A percentile compares a stretch with the other conserved stretches of the same genome.
phyloP scores from a whole-genome alignment of 2,329 filamentous ascomycete genomes.

The Colletotrichum nymphaeae region DNA sequence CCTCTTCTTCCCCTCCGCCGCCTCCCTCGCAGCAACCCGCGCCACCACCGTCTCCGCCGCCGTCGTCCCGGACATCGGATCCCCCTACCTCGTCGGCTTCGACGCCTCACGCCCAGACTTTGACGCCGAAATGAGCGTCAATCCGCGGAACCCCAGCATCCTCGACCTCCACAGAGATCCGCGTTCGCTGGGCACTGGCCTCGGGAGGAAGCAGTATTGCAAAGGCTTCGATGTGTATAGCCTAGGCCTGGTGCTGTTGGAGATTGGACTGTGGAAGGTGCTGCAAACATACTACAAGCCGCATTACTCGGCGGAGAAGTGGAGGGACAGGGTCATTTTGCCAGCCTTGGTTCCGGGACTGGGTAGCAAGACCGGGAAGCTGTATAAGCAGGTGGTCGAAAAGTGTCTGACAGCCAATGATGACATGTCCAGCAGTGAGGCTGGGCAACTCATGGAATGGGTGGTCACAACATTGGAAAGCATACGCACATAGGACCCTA shows the following conservation, averaged over 20 bases:
- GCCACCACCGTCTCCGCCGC: conserved; percentile 49
- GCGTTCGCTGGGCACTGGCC: conserved; percentile 50
- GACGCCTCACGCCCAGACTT: conserved; percentile 64
- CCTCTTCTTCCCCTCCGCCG: conserved; percentile 60
- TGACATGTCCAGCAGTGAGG: conserved; percentile 50
- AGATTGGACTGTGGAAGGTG: conserved; percentile 61
- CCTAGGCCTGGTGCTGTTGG: conserved; percentile 61
- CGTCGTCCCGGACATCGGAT: conserved; percentile 52
- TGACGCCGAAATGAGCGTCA: conserved; percentile 61
- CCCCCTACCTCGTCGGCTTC: conserved; percentile 63
- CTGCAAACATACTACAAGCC: conserved; percentile 53
- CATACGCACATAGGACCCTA: conserved; percentile 43
- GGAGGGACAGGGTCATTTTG: conserved; percentile 55
- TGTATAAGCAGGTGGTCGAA: conserved; percentile 55
- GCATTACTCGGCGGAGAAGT: conserved; percentile 54
- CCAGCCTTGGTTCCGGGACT: conserved; percentile 53
- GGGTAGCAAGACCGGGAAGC: conserved; percentile 52
- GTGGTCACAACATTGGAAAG: conserved; percentile 54
- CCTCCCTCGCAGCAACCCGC: conserved; percentile 47
- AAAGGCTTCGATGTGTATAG: conserved; percentile 66
- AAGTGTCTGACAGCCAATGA: conserved; percentile 50
- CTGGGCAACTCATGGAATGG: conserved; percentile 53
- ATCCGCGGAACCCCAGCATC: conserved; percentile 26
- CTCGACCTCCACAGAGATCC: conserved; percentile 32
- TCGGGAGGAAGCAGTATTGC: conserved; percentile 50